Evolutionary conservation across 148 eudicot genomes (phyloP).

Genomic region (Fagopyrum esculentum): DNA sequence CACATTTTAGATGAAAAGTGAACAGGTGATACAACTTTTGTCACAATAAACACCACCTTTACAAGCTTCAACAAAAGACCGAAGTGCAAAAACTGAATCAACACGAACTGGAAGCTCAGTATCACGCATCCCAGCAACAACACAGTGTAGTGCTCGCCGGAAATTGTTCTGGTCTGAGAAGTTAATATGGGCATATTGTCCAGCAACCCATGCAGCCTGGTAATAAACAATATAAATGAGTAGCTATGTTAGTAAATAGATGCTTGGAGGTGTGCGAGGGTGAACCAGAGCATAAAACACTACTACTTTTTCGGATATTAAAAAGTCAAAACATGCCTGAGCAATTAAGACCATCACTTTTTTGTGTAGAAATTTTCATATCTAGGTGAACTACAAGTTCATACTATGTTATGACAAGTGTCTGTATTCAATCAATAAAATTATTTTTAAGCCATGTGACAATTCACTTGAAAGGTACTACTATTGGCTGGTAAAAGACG

Average conservation of each 20-base stretch:
- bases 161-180: conserved; percentile 88
- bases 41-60: conserved; percentile 50
- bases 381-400: background rate
- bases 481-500: background rate
- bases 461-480: background rate
- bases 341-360: background rate
- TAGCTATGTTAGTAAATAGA: background rate
- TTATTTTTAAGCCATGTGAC: background rate
- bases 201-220: conserved; percentile 99
- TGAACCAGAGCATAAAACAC: conserved; percentile 5
- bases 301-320: background rate
- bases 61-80: conserved; percentile 99
- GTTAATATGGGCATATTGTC: conserved; percentile 90
- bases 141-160: conserved; percentile 82
- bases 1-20: background rate
- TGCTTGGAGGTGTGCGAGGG: background rate
- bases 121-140: conserved; percentile 94
- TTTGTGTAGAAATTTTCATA: background rate
- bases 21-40: background rate
- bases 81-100: conserved; percentile 92
- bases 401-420: background rate
- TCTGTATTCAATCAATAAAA: background rate
- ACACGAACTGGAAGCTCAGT: conserved; percentile 98
- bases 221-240: conserved; percentile 13
- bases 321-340: background rate